These are phyloP conservation scores for Physcomitrellopsis africana DNA, from an alignment of 225 moss, liverwort and hornwort genomes.

Conservation along the genomic window DNA sequence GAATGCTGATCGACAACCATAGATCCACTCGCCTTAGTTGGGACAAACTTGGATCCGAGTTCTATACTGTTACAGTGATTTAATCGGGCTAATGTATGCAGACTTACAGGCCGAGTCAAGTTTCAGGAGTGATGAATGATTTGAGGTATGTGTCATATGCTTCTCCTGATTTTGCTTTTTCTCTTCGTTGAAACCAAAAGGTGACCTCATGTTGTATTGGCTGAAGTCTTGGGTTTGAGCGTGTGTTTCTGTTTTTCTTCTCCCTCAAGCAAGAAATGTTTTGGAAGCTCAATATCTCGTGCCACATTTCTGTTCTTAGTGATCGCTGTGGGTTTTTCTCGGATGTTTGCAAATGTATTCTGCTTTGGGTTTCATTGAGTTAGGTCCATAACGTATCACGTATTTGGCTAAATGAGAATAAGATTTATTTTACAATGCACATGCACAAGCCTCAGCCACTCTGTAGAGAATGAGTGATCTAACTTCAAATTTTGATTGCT, in stretches of 20 bases:
- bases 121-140: constrained; percentile 18
- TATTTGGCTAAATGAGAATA: too few species aligned
- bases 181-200: not conserved
- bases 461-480: too few species aligned
- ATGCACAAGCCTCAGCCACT: too few species aligned
- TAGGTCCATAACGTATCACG: too few species aligned
- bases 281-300: not conserved
- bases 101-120: constrained; percentile 26
- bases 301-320: not conserved
- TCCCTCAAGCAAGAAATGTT: not conserved
- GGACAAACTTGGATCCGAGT: constrained; percentile 22
- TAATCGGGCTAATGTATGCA: not conserved
- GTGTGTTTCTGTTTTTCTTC: not conserved
- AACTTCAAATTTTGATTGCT: too few species aligned
- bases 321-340: too few species aligned
- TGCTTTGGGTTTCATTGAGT: too few species aligned
- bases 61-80: constrained; percentile 9
- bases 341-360: too few species aligned
- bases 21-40: constrained; percentile 23
- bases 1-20: constrained; percentile 27
- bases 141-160: constrained; percentile 26
- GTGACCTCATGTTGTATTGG: not conserved
- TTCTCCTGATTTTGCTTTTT: not conserved
- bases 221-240: constrained; percentile 4
- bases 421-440: too few species aligned